Conservation (phyloP, 148 eudicot species). For the Amaranthus cruentus region DNA sequence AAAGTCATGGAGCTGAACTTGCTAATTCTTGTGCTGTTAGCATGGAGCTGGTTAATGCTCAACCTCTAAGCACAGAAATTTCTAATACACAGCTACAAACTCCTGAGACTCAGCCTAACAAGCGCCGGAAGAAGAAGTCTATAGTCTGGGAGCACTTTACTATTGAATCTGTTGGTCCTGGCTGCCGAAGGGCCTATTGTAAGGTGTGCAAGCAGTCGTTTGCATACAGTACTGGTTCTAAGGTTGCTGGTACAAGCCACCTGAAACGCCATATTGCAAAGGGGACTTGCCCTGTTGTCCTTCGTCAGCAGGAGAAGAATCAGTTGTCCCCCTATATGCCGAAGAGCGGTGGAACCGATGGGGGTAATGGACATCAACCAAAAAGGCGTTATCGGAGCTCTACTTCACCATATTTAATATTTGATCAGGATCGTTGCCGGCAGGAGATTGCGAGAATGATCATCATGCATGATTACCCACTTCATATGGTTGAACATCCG, state of each 20-base stretch:
- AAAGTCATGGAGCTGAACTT: constrained; percentile 14
- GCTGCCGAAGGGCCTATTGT: constrained; percentile 63
- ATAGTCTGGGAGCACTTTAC: constrained; percentile 69
- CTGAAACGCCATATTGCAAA: constrained; percentile 68
- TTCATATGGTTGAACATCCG: constrained; percentile 68
- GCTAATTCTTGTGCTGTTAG: constrained; percentile 13
- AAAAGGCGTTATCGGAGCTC: constrained; percentile 47
- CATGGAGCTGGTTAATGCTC: constrained; percentile 28
- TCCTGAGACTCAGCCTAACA: constrained; percentile 40
- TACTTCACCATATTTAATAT: constrained; percentile 42
- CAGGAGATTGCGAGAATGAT: constrained; percentile 72
- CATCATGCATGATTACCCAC: constrained; percentile 70
- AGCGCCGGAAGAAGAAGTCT: constrained; percentile 60
- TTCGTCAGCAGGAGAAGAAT: constrained; percentile 41
- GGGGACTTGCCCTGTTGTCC: constrained; percentile 59
- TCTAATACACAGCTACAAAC: constrained; percentile 20
- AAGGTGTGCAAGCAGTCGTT: constrained; percentile 66
- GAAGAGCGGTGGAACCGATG: constrained; percentile 33
- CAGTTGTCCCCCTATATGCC: constrained; percentile 37
- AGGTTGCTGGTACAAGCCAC: constrained; percentile 76
- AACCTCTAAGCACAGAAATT: constrained; percentile 22
- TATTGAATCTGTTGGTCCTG: constrained; percentile 50
- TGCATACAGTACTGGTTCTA: constrained; percentile 67
- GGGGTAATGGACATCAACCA: constrained; percentile 31
- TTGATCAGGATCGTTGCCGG: constrained; percentile 60